Evolutionary conservation across 192 early-diverging fungal species (phyloP).

Genomic region (Kickxella alabastrina): DNA sequence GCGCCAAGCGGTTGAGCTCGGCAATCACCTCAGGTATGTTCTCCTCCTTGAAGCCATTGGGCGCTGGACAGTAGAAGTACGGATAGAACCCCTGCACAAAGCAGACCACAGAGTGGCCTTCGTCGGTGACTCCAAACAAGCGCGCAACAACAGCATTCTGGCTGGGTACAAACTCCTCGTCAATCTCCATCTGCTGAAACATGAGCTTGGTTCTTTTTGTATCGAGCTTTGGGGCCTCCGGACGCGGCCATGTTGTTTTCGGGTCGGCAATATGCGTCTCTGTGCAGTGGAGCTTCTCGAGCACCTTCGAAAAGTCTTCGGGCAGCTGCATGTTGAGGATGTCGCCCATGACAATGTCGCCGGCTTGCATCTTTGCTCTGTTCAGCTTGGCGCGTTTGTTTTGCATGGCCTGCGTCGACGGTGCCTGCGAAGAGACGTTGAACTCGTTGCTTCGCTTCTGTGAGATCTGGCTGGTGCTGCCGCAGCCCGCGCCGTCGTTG

Average conservation of each 20-base stretch:
- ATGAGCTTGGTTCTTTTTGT: conserved; percentile 51
- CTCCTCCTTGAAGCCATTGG: conserved; percentile 63
- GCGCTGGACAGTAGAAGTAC: conserved; percentile 94
- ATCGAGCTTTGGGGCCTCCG: conserved; percentile 23
- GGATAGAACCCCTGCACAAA: conserved; percentile 87
- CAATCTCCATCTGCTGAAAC: conserved; percentile 96
- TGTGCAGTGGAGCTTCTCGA: conserved; percentile 33
- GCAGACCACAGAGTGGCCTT: conserved; percentile 88
- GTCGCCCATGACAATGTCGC: conserved; percentile 17
- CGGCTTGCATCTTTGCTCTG: conserved; percentile 22
- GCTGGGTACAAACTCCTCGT: conserved; percentile 65
- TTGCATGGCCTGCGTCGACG: conserved; percentile 12
- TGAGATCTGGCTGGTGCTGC: neutral
- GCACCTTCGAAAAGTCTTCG: conserved; percentile 49
- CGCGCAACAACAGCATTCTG: conserved; percentile 61
- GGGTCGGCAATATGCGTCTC: conserved; percentile 29
- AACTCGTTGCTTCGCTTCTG: conserved; percentile 15
- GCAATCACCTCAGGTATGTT: conserved; percentile 51
- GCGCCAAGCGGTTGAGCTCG: conserved; percentile 35
- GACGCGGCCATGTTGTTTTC: conserved; percentile 24
- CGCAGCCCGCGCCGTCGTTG: too few relatives aligned
- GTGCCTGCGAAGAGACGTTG: conserved; percentile 26
- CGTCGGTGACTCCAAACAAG: conserved; percentile 83
- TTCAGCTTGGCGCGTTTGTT: conserved; percentile 44
- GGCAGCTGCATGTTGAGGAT: conserved; percentile 24